Percentiles rank a stretch among this genome's conserved stretches.
Evolutionary conservation across 2,329 filamentous ascomycete genomes (phyloP).

Genomic region (Emmonsiellopsis sp.): DNA sequence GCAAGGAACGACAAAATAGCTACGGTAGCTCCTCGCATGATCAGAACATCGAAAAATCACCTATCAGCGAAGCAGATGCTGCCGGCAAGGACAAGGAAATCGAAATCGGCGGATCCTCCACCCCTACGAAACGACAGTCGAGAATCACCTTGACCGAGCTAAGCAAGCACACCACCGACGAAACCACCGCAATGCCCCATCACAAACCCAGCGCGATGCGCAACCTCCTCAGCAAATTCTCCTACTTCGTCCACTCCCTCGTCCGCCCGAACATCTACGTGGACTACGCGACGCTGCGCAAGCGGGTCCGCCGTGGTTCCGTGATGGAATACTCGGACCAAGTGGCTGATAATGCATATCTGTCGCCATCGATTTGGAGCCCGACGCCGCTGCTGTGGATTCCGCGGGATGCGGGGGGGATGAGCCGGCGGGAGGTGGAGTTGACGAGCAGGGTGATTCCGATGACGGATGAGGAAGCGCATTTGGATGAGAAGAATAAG

Average conservation of each 20-base stretch:
- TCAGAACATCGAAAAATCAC: background rate
- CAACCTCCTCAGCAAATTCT: slow-evolving; percentile 14
- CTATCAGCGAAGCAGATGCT: background rate
- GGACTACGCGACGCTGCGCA: slow-evolving; percentile 64
- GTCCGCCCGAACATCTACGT: slow-evolving; percentile 67
- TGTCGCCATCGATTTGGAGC: slow-evolving; percentile 59
- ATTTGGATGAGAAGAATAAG: slow-evolving; percentile 60
- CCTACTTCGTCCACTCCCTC: slow-evolving; percentile 34
- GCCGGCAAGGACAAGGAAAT: background rate
- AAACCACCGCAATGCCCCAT: background rate
- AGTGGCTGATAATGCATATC: slow-evolving; percentile 59
- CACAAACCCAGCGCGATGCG: background rate
- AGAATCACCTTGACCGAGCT: background rate
- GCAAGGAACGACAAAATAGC: background rate
- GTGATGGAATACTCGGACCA: slow-evolving; percentile 53
- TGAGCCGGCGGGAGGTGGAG: slow-evolving; percentile 67
- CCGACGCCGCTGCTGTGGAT: slow-evolving; percentile 67
- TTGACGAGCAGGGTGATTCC: slow-evolving; percentile 62
- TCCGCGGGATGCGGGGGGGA: slow-evolving; percentile 62
- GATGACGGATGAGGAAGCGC: slow-evolving; percentile 70
- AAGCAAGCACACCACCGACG: background rate
- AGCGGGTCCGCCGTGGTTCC: slow-evolving; percentile 54
- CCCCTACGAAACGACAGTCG: background rate
- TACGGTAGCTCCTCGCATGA: background rate
- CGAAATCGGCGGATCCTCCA: background rate